Evolutionary conservation across 2,329 filamentous ascomycete species (phyloP).

Genomic region (Fusarium sp.): DNA sequence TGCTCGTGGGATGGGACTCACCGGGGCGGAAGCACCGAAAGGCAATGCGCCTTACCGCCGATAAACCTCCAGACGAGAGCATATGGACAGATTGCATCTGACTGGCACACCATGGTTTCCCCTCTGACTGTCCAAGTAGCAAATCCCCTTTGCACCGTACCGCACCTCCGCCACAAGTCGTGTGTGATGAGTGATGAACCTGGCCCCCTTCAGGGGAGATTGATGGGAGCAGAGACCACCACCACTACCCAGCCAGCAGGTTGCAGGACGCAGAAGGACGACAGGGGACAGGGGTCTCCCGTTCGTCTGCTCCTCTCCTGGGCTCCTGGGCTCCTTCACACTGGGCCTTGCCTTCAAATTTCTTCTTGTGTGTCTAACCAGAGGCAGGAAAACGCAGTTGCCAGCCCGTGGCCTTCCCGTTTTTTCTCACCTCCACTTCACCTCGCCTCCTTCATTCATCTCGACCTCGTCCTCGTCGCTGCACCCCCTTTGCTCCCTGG

Average conservation of each 20-base stretch:
- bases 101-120: conserved; percentile 9
- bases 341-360: conserved; percentile 27
- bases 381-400: conserved; percentile 37
- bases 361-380: conserved; percentile 15
- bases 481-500: conserved; percentile 32
- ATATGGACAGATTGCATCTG: conserved; percentile 9
- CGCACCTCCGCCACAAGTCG: conserved; percentile 43
- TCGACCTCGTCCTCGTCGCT: conserved; percentile 10
- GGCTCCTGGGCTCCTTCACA: conserved; percentile 26
- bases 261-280: conserved; percentile 34
- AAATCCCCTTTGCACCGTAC: conserved; percentile 5
- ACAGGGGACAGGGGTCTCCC: conserved; percentile 42
- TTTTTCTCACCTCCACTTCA: conserved; percentile 39
- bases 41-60: conserved; percentile 3
- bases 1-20: conserved; percentile 21
- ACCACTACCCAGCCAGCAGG: conserved; percentile 32
- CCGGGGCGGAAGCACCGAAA: conserved; percentile 18
- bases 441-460: conserved; percentile 20
- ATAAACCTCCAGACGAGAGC: neutral
- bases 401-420: conserved; percentile 30
- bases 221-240: conserved; percentile 40
- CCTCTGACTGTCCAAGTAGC: conserved; percentile 22
- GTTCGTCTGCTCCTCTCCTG: conserved; percentile 37
- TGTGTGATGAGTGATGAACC: conserved; percentile 32
- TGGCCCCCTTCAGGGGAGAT: conserved; percentile 35